Conservation (phyloP, 805 yeast genomes). For the Hanseniaspora valbyensis region DNA sequence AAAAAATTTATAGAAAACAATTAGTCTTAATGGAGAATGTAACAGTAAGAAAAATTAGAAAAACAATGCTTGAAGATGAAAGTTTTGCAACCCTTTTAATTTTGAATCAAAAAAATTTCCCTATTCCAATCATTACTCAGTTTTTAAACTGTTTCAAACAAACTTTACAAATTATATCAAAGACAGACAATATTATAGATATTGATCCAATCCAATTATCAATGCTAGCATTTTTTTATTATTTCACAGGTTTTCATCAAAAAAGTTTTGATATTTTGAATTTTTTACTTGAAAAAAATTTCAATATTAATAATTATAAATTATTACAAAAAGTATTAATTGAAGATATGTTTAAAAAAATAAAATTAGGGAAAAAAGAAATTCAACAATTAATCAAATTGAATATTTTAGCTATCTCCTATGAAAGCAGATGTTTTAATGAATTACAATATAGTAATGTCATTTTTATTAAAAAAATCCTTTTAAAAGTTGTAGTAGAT, state of each 20-base stretch:
- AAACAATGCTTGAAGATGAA: not conserved
- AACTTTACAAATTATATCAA: not conserved
- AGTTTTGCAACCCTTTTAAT: not conserved
- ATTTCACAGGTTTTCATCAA: not conserved
- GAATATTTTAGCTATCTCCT: conserved; percentile 35
- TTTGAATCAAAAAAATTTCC: not conserved
- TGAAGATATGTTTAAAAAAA: not conserved
- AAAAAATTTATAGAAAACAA: not conserved
- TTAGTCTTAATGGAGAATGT: conserved; percentile 24
- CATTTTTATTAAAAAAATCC: conserved; percentile 36
- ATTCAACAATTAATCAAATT: not conserved
- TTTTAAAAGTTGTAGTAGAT: not conserved
- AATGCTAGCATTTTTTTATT: not conserved
- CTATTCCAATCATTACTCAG: not conserved
- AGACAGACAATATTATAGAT: not conserved
- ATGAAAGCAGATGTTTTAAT: conserved; percentile 57
- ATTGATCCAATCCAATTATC: not conserved
- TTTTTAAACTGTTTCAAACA: not conserved
- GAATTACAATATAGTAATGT: conserved; percentile 37
- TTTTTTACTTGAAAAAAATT: not conserved
- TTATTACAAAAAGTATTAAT: not conserved
- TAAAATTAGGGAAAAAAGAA: not conserved
- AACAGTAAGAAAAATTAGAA: conserved; percentile 24
- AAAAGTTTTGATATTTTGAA: not conserved
- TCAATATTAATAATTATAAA: not conserved